Conservation (phyloP, 1,139 yeast species). For the Suhomyces kunorum region DNA sequence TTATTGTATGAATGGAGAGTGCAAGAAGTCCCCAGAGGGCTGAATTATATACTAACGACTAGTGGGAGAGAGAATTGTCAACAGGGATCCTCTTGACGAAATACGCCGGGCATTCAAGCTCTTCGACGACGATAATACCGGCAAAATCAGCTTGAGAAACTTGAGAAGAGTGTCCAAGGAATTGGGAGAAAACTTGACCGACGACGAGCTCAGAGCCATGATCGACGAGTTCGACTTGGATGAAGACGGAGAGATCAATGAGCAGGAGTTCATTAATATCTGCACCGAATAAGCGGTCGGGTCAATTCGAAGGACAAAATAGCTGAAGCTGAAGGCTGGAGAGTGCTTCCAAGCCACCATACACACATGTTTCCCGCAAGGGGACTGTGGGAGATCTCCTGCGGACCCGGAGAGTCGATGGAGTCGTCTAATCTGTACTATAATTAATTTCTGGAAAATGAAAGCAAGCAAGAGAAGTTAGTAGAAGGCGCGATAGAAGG, state of each 20-base stretch:
- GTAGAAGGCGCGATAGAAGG: too few species aligned
- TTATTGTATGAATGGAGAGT: too few species aligned
- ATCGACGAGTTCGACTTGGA: constrained; percentile 96
- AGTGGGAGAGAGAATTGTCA: constrained; percentile 75
- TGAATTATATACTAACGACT: constrained; percentile 40
- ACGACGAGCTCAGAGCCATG: constrained; percentile 94
- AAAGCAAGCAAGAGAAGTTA: too few species aligned
- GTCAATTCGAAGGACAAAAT: too few species aligned
- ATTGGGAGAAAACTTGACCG: constrained; percentile 87
- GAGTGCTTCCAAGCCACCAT: too few species aligned
- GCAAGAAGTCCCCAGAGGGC: too few species aligned
- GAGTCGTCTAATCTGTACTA: too few species aligned
- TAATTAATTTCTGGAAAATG: too few species aligned
- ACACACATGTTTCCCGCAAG: too few species aligned
- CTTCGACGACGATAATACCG: constrained; percentile 87
- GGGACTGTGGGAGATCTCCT: too few species aligned
- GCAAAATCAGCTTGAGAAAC: constrained; percentile 80
- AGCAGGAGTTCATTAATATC: constrained; percentile 88
- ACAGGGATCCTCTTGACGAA: constrained; percentile 92
- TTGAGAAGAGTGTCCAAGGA: constrained; percentile 90
- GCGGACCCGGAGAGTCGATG: too few species aligned
- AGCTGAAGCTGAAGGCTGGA: too few species aligned
- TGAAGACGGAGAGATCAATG: constrained; percentile 93
- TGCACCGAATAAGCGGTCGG: constrained; percentile 69
- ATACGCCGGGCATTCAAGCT: constrained; percentile 85